These are phyloP conservation scores for Lepiota subincarnata DNA, from an alignment of 768 basidiomycete genomes.

Conservation along the genomic window DNA sequence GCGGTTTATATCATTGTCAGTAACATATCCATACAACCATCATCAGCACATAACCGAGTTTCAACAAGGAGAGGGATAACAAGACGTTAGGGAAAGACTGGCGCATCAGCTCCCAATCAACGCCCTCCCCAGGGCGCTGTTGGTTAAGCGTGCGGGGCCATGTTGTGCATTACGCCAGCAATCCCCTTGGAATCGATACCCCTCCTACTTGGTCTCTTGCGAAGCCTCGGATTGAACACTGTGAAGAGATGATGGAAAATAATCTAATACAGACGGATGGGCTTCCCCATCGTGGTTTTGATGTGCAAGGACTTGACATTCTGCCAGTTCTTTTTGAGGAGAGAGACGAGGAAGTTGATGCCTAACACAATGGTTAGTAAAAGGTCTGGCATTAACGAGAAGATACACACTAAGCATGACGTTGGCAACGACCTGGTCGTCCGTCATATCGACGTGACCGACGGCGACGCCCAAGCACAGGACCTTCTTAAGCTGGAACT, in stretches of 20 bases:
- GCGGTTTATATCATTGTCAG: slow-evolving; percentile 4
- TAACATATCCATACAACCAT: slow-evolving; percentile 4
- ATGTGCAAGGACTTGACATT: slow-evolving; percentile 98
- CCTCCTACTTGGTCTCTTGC: slow-evolving; percentile 14
- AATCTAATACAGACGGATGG: slow-evolving; percentile 84
- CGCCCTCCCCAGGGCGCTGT: slow-evolving; percentile 67
- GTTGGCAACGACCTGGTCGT: slow-evolving; percentile 95
- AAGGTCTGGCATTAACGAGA: not conserved
- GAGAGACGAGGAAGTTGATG: slow-evolving; percentile 99
- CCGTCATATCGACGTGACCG: slow-evolving; percentile 95
- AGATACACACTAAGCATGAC: slow-evolving; percentile 85
- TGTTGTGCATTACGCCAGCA: slow-evolving; percentile 76
- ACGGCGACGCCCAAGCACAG: slow-evolving; percentile 98
- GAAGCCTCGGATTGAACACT: slow-evolving; percentile 5
- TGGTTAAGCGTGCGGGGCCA: slow-evolving; percentile 99
- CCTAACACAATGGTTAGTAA: slow-evolving; percentile 39
- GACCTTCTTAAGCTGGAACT: slow-evolving; percentile 99
- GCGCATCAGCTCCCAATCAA: slow-evolving; percentile 88
- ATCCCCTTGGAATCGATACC: slow-evolving; percentile 21
- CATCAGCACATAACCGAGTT: not conserved
- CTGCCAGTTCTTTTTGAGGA: slow-evolving; percentile 99
- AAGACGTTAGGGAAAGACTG: slow-evolving; percentile 9
- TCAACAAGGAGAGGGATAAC: not conserved
- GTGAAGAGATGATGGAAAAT: not conserved
- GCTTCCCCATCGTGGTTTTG: slow-evolving; percentile 99